A percentile compares a stretch with the other conserved stretches of the same genome.
Conservation (phyloP, 208 protist genomes). For the Leishmania arabica region DNA sequence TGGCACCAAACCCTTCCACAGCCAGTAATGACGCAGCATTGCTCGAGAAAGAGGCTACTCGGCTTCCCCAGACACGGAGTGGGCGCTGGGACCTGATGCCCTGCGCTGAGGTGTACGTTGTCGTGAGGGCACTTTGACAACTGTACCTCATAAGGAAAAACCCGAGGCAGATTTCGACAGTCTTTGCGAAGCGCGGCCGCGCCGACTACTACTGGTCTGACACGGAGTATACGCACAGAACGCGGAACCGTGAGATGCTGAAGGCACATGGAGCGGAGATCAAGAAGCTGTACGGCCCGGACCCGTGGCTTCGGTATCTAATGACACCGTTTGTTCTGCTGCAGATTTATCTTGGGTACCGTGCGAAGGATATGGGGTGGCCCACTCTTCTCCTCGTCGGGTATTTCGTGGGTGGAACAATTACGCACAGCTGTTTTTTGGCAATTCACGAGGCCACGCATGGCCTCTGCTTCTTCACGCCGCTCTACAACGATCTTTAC, state of each 20-base stretch:
- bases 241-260: constrained; percentile 74
- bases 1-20: too few species aligned
- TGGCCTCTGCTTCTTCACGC: constrained; percentile 80
- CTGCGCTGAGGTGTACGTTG: too few species aligned
- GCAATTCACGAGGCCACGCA: constrained; percentile 94
- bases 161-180: too few species aligned
- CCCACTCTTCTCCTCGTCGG: constrained; percentile 56
- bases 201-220: constrained; percentile 81
- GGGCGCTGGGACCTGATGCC: too few species aligned
- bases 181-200: constrained; percentile 38
- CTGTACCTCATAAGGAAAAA: too few species aligned
- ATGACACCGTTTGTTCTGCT: constrained; percentile 57
- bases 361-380: constrained; percentile 71
- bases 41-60: too few species aligned
- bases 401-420: constrained; percentile 86
- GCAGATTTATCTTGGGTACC: constrained; percentile 68
- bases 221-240: constrained; percentile 65
- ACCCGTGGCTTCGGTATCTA: constrained; percentile 53
- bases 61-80: too few species aligned
- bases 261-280: constrained; percentile 81
- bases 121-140: too few species aligned
- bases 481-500: constrained; percentile 80
- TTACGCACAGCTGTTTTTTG: constrained; percentile 83
- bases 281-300: constrained; percentile 72
- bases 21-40: too few species aligned